A percentile compares a stretch with the other conserved stretches of the same genome.
These are phyloP conservation scores for Echites panduratus DNA, from an alignment of 257 asterid genomes.

Conservation along the genomic window DNA sequence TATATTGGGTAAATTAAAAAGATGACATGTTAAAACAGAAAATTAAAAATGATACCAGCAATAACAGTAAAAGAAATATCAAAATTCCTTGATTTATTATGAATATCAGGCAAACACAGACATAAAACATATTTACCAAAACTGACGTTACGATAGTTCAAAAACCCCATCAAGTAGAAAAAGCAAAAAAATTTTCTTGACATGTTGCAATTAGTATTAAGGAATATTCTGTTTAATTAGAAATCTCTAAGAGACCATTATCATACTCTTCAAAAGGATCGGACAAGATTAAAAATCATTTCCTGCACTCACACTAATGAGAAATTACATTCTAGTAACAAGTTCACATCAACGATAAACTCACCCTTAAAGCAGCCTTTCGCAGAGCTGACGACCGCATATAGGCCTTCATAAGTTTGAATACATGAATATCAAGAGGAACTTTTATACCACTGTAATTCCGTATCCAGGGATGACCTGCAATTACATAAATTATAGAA, in stretches of 20 bases:
- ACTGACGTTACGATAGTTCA: background rate
- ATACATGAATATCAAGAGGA: constrained; percentile 45
- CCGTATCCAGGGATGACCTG: constrained; percentile 77
- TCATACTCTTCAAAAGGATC: constrained; percentile 3
- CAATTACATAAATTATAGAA: constrained; percentile 16
- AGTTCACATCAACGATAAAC: constrained; percentile 17
- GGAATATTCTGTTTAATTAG: background rate
- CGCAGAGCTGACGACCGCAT: constrained; percentile 66
- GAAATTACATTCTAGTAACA: background rate
- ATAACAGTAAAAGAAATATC: background rate
- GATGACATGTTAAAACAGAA: no score
- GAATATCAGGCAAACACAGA: background rate
- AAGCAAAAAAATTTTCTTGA: no score
- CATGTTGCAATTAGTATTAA: background rate
- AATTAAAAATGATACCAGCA: background rate
- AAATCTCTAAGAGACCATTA: background rate
- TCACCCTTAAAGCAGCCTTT: constrained; percentile 71
- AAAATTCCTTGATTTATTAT: no score
- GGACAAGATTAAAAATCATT: background rate
- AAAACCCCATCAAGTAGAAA: background rate
- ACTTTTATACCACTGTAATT: constrained; percentile 28
- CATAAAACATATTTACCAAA: background rate
- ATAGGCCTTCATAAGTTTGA: constrained; percentile 52
- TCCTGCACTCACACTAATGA: background rate
- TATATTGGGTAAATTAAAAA: background rate